Conservation (phyloP, 805 yeast genomes). For the Candida stauntonica region DNA sequence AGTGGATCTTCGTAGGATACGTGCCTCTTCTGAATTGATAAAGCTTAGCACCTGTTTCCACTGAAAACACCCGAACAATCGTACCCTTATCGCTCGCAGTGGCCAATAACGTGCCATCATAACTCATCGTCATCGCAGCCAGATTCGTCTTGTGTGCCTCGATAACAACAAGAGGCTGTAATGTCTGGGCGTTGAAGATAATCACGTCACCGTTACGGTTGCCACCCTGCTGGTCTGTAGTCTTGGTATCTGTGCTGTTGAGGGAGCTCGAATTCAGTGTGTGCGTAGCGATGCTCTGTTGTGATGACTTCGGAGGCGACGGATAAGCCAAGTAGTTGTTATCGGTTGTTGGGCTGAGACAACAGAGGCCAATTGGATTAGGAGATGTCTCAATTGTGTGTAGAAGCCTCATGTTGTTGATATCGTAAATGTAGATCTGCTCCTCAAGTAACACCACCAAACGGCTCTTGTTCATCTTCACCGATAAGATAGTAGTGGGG, state of each 20-base stretch:
- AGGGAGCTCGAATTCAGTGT: constrained; percentile 2
- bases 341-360: constrained; percentile 51
- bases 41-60: constrained; percentile 55
- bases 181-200: constrained; percentile 54
- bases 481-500: constrained; percentile 55
- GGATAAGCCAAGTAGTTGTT: constrained; percentile 66
- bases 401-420: constrained; percentile 61
- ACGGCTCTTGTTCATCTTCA: constrained; percentile 62
- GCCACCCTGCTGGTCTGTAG: constrained; percentile 25
- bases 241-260: background rate
- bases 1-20: constrained; percentile 75
- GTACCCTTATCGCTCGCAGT: constrained; percentile 80
- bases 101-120: constrained; percentile 63
- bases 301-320: constrained; percentile 58
- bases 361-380: constrained; percentile 52
- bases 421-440: constrained; percentile 69
- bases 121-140: constrained; percentile 59
- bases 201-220: constrained; percentile 59
- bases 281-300: constrained; percentile 8
- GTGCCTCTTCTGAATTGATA: constrained; percentile 78
- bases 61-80: constrained; percentile 63
- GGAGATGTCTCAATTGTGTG: constrained; percentile 48
- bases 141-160: constrained; percentile 71
- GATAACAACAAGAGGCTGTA: constrained; percentile 63
- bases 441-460: constrained; percentile 57